Base-by-base conservation (phyloP, 192 early-diverging fungal species). In the Lobulomyces angularis region DNA sequence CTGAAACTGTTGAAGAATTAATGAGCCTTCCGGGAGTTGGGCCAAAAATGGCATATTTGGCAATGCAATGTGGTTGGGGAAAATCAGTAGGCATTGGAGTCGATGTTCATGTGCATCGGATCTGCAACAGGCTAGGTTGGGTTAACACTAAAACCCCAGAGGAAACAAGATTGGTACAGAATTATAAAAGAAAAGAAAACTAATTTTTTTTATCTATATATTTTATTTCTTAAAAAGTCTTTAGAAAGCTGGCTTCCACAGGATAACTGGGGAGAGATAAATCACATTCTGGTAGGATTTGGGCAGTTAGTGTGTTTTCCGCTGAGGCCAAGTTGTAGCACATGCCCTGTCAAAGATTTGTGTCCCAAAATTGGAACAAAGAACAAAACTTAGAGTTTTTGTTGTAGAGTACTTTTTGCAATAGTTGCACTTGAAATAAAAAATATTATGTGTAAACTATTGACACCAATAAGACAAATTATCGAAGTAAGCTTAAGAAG, bases 21-120 rank as follows among this genome's bases (percentile, higher is more conserved):
- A 63, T 81, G n/a, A 69, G 58, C 32, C 52, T 96, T 34, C 88
- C 88, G 0, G 91, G 91, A 9, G 82, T 96, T 27, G 91, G 91
- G 8, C 91, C 91, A 1, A 96, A 96, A 53, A 96, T 96, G 83
- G 81, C 83, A 3, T 83, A 88, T 45, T 45, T 96, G 50, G 63
- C 80, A 1, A 69, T 96, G 58, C 86, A 90, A 26, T 55, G 46
- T 5, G 88, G 86, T 6, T 96, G 89, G 89, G 67, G 86, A 14
- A 67, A 58, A 74, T 79, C 62, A 51, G 64, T 64, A 18, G 92
- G 90, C 5, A 97, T 97, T 58, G 92, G 90, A 1, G 92, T 97
- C 9, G 90, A 97, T 56, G 84, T 83, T 0, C 93, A 97, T 60
- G 90, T 95, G 8, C 83, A 91, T 62, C 71, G 89, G 31, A 94